Base-by-base conservation (phyloP, 441 rosid species). In the Dalechampia spathulata region DNA sequence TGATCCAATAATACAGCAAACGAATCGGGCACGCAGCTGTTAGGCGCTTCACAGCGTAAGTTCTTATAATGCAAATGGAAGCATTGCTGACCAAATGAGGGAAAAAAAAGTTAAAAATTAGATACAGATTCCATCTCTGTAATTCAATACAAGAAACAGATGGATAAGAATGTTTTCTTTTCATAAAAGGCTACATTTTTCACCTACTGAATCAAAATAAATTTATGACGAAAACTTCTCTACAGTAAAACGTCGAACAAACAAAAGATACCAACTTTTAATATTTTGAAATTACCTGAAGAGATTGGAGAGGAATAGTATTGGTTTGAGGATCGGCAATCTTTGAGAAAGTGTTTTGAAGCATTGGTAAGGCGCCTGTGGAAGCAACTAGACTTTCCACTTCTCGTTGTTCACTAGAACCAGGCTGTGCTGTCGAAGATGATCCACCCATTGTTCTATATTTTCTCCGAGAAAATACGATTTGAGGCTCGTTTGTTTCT, bases 341-440 rank as follows among this genome's bases (percentile, higher is more conserved):
- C 27, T 75, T 75, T 13, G 89, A 57, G 75, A 87, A 89, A 2
- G 80, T 77, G 30, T 67, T 73, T 49, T 66, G 84, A 59, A 93
- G 95, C 62, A 75, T 37, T 40, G 95, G 81, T 57, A 83, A 83
- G 45, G 86, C 79, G 52, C 97, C 97, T 2, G 77, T 70, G 36
- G 94, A 82, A 69, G 92, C 86, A 4, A 86, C 96, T 40, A 78
- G 70, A 67, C 72, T 70, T 77, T 92, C 98, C 63, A 74, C 75
- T 72, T 86, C 85, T 45, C 77, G 70, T 58, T 75, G 83, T 49
- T 83, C 87, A 23, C 50, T 39, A 30, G 69, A 60, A 9, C 38
- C 68, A 11, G 51, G 58, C 63, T 72, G 74, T 49, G 77, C 81
- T 17, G 74, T 71, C 21, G 98, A 91, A 17, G 96, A 78, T 5